Evolutionary conservation across 306 rosid genomes (phyloP).

Genomic region (Quillaja saponaria): DNA sequence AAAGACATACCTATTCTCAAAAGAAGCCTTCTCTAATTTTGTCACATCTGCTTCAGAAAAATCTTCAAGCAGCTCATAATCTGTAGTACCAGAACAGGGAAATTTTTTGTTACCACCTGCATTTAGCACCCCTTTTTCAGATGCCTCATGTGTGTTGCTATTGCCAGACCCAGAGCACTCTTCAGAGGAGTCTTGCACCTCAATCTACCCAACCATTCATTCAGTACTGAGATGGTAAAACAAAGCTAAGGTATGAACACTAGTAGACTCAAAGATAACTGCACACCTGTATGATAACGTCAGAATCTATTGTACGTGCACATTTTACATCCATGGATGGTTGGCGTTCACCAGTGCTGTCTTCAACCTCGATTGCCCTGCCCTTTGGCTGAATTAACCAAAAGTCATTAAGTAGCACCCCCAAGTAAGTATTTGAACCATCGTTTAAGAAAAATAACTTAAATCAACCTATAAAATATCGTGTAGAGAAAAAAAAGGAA

Average conservation of each 20-base stretch:
- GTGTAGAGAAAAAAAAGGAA: slow-evolving; percentile 7
- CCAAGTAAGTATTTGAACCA: slow-evolving; percentile 27
- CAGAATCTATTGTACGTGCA: slow-evolving; percentile 56
- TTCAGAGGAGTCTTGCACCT: slow-evolving; percentile 49
- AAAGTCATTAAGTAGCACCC: slow-evolving; percentile 25
- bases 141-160: slow-evolving; percentile 33
- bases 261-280: slow-evolving; percentile 24
- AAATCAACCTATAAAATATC: slow-evolving; percentile 25
- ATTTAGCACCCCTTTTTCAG: slow-evolving; percentile 35
- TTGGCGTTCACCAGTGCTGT: slow-evolving; percentile 56
- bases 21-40: slow-evolving; percentile 33
- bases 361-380: slow-evolving; percentile 67
- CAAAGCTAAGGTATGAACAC: slow-evolving; percentile 12
- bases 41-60: slow-evolving; percentile 41
- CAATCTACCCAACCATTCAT: slow-evolving; percentile 47
- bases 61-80: slow-evolving; percentile 37
- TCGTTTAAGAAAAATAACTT: slow-evolving; percentile 8
- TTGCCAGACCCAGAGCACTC: slow-evolving; percentile 39
- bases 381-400: slow-evolving; percentile 63
- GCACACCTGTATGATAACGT: slow-evolving; percentile 73
- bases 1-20: slow-evolving; percentile 36
- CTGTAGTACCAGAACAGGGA: slow-evolving; percentile 31
- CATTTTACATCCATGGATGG: slow-evolving; percentile 56
- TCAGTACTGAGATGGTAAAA: slow-evolving; percentile 31
- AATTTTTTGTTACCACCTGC: slow-evolving; percentile 30